Percentiles rank a stretch among this genome's conserved stretches.
Conservation (phyloP, 306 rosid species). For the Dryas alaskensis region DNA sequence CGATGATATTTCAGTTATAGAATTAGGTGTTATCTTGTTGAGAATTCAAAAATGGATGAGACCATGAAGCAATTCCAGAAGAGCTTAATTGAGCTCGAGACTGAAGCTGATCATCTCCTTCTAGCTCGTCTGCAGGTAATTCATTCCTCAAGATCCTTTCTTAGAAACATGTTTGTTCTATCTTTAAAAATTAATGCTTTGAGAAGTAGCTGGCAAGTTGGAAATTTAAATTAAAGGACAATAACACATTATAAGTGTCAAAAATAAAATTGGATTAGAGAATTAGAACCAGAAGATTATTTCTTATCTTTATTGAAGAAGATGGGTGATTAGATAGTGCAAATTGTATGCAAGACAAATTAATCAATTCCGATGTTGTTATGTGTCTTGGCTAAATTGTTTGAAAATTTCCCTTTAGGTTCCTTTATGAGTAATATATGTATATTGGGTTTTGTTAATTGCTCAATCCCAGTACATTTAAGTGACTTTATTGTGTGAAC, state of each 20-base stretch:
- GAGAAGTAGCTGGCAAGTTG: neutral
- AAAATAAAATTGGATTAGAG: neutral
- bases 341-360: neutral
- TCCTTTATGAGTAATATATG: neutral
- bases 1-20: neutral
- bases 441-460: neutral
- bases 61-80: constrained; percentile 46
- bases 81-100: constrained; percentile 56
- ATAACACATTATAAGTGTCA: neutral
- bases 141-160: neutral
- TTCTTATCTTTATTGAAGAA: too few species aligned
- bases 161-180: neutral
- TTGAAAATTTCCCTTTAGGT: neutral
- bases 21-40: neutral
- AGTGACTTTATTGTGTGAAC: neutral
- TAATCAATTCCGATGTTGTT: neutral
- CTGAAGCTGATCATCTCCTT: constrained; percentile 76
- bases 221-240: neutral
- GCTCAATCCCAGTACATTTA: neutral
- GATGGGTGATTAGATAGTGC: neutral
- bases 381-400: neutral
- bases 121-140: constrained; percentile 68
- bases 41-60: constrained; percentile 47
- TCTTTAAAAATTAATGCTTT: neutral
- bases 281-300: neutral